Percentiles rank a stretch among this genome's conserved stretches.
Evolutionary conservation across 352 stramenopile genomes (phyloP).

Genomic region (Phytophthora fragariae): DNA sequence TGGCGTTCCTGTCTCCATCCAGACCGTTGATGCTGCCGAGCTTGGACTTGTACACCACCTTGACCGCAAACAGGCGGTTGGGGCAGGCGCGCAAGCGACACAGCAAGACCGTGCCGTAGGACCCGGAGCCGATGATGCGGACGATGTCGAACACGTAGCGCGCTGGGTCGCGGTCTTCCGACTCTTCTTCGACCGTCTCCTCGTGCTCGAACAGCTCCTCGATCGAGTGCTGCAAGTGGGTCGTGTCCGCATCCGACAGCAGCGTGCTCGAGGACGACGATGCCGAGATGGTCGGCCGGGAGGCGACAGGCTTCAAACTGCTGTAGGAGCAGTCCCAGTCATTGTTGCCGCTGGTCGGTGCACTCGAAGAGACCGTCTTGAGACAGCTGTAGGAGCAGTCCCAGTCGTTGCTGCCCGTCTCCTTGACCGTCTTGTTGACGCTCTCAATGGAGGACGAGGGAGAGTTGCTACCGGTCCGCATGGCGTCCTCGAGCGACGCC

Average conservation of each 20-base stretch:
- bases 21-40: slow-evolving; percentile 41
- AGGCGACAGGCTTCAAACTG: slow-evolving; percentile 16
- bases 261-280: slow-evolving; percentile 63
- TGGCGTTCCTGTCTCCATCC: slow-evolving; percentile 37
- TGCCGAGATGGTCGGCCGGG: slow-evolving; percentile 44
- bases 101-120: slow-evolving; percentile 79
- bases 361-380: slow-evolving; percentile 13
- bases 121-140: slow-evolving; percentile 77
- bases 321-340: slow-evolving; percentile 56
- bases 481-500: slow-evolving; percentile 53
- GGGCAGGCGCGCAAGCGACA: slow-evolving; percentile 55
- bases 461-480: slow-evolving; percentile 26
- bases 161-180: slow-evolving; percentile 23
- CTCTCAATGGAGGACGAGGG: slow-evolving; percentile 1
- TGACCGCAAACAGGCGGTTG: slow-evolving; percentile 70
- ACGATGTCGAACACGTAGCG: slow-evolving; percentile 76
- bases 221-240: slow-evolving; percentile 33
- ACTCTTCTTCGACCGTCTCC: slow-evolving; percentile 32
- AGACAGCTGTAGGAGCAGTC: slow-evolving; percentile 48
- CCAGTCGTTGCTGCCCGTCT: slow-evolving; percentile 50
- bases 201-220: slow-evolving; percentile 42
- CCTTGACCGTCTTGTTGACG: background rate
- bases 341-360: slow-evolving; percentile 20
- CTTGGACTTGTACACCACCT: slow-evolving; percentile 83
- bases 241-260: slow-evolving; percentile 46